phyloP scores from a whole-genome alignment of 2,329 filamentous ascomycete genomes.

The Lomentospora prolificans region DNA sequence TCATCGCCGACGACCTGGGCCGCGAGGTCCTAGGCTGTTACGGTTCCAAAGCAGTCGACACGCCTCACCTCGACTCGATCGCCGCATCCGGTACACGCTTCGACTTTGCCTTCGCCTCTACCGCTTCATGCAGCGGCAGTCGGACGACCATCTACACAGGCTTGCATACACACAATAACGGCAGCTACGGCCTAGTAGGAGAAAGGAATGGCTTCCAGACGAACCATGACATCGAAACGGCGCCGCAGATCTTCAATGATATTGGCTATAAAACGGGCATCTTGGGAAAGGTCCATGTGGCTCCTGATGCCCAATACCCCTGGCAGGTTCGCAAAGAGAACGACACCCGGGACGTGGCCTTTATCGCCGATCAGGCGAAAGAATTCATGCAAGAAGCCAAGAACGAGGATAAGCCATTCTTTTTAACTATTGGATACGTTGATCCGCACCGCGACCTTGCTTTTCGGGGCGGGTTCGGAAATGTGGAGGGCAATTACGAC shows the following conservation, averaged over 20 bases:
- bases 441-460: conserved; percentile 35
- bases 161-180: conserved; percentile 37
- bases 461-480: conserved; percentile 33
- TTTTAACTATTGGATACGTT: conserved; percentile 33
- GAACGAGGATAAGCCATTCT: conserved; percentile 25
- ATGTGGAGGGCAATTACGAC: conserved; percentile 23
- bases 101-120: conserved; percentile 30
- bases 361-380: conserved; percentile 26
- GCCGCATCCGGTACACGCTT: conserved; percentile 27
- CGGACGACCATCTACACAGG: conserved; percentile 38
- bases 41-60: conserved; percentile 19
- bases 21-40: conserved; percentile 27
- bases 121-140: conserved; percentile 37
- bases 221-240: conserved; percentile 31
- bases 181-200: conserved; percentile 32
- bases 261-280: conserved; percentile 35
- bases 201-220: conserved; percentile 31
- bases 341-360: conserved; percentile 30
- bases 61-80: conserved; percentile 30
- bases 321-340: conserved; percentile 32
- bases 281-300: conserved; percentile 38
- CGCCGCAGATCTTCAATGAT: conserved; percentile 26
- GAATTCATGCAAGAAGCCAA: conserved; percentile 26
- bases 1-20: conserved; percentile 33
- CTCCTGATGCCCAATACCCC: conserved; percentile 27